Evolutionary conservation across 345 rosid genomes (phyloP).

Genomic region (Pistacia integerrima): DNA sequence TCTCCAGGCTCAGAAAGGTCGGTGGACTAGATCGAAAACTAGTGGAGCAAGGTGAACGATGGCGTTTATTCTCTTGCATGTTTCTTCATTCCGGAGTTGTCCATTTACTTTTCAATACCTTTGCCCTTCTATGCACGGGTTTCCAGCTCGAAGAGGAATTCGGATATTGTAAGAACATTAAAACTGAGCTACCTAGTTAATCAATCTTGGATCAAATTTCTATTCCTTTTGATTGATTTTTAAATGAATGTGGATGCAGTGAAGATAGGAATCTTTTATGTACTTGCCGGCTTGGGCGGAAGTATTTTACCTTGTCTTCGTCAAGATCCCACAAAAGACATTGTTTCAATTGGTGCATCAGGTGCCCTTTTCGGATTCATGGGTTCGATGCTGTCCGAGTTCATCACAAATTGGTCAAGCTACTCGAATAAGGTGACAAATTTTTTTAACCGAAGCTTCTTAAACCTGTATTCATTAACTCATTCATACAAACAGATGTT

Average conservation of each 20-base stretch:
- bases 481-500: no score
- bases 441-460: no score
- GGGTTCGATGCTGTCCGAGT: conserved; percentile 92
- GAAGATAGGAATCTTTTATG: conserved; percentile 67
- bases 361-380: conserved; percentile 94
- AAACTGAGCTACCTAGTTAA: no score
- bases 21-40: conserved; percentile 73
- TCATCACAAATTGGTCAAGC: conserved; percentile 88
- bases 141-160: conserved; percentile 82
- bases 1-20: conserved; percentile 61
- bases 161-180: conserved; percentile 69
- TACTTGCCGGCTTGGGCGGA: conserved; percentile 80
- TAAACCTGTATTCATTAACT: no score
- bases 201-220: no score
- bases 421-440: conserved; percentile 71
- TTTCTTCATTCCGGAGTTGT: conserved; percentile 92
- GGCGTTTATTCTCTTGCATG: conserved; percentile 85
- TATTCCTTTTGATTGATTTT: background rate
- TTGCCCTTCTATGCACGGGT: conserved; percentile 71
- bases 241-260: conserved; percentile 40
- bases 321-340: conserved; percentile 15
- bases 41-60: conserved; percentile 53
- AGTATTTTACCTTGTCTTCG: conserved; percentile 66
- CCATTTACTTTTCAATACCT: conserved; percentile 71
- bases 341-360: conserved; percentile 90